Conservation (phyloP, 805 yeast genomes). For the Lipomyces kockii region DNA sequence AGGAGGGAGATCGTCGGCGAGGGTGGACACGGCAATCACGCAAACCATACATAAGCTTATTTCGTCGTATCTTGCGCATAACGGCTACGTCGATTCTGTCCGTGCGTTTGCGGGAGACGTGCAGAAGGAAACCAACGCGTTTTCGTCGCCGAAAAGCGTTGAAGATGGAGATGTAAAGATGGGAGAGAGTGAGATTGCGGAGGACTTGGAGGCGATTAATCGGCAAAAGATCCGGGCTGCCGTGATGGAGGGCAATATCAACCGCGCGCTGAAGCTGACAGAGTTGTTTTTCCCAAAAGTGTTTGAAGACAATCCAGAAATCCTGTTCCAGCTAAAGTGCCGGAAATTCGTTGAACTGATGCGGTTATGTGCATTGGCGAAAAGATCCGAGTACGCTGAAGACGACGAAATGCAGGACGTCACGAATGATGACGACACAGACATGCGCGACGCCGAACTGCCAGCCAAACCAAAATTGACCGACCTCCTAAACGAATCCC, state of each 20-base stretch:
- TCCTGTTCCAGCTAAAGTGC: constrained; percentile 52
- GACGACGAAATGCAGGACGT: constrained; percentile 32
- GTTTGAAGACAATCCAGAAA: constrained; percentile 43
- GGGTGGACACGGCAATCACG: constrained; percentile 28
- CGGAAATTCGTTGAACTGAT: constrained; percentile 52
- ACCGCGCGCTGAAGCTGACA: constrained; percentile 50
- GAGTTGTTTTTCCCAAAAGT: constrained; percentile 49
- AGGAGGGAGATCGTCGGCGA: constrained; percentile 18
- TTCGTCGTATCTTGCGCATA: constrained; percentile 59
- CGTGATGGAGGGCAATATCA: constrained; percentile 54
- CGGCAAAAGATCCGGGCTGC: constrained; percentile 54
- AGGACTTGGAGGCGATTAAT: constrained; percentile 47
- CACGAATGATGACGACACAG: constrained; percentile 7
- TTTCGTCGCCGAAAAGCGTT: neutral
- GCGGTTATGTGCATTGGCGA: constrained; percentile 36
- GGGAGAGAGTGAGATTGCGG: constrained; percentile 41
- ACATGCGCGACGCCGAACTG: neutral
- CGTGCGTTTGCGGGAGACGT: constrained; percentile 56
- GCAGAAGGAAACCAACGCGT: constrained; percentile 31
- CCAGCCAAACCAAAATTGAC: constrained; percentile 4
- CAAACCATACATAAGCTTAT: constrained; percentile 47
- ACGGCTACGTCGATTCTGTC: constrained; percentile 61
- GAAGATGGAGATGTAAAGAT: constrained; percentile 40
- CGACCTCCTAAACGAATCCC: constrained; percentile 44
- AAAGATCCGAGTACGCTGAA: constrained; percentile 9